Evolutionary conservation across 164 flowering plant species (phyloP).

Genomic region (Hamamelis virginiana): DNA sequence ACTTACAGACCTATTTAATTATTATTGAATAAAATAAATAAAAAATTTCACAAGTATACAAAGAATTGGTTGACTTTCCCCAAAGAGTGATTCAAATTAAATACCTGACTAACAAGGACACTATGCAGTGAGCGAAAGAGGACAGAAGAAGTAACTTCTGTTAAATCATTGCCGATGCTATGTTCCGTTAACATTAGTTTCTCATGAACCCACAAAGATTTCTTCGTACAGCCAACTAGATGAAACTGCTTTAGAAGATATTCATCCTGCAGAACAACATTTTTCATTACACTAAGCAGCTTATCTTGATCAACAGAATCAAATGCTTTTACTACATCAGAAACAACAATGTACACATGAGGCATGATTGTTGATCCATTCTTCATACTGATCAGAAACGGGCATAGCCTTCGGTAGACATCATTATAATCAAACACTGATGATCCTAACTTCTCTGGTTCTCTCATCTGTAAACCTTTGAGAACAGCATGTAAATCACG

Average conservation of each 20-base stretch:
- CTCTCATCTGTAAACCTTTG: conserved; percentile 49
- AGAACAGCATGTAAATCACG: conserved; percentile 62
- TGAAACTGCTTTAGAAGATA: conserved; percentile 42
- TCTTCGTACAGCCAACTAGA: conserved; percentile 50
- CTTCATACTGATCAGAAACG: conserved; percentile 53
- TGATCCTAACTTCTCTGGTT: conserved; percentile 69
- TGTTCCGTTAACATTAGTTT: conserved; percentile 23
- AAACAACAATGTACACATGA: conserved; percentile 51
- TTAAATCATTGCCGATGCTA: conserved; percentile 13
- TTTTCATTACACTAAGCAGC: conserved; percentile 65
- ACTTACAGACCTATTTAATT: neutral
- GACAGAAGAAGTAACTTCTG: conserved; percentile 18
- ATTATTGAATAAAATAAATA: neutral
- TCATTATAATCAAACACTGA: conserved; percentile 86
- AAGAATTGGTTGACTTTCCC: neutral
- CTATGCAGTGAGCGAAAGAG: conserved; percentile 32
- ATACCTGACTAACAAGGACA: conserved; percentile 68
- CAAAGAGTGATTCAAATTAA: neutral
- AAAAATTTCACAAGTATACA: neutral
- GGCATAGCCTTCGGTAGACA: conserved; percentile 62
- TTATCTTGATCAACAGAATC: conserved; percentile 83
- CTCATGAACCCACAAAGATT: conserved; percentile 37
- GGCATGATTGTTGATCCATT: conserved; percentile 31
- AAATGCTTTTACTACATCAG: conserved; percentile 90
- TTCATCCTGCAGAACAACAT: conserved; percentile 40